Percentiles rank a stretch among this genome's conserved stretches.
Evolutionary conservation across 306 rosid genomes (phyloP).

Genomic region (Arachis stenosperma): DNA sequence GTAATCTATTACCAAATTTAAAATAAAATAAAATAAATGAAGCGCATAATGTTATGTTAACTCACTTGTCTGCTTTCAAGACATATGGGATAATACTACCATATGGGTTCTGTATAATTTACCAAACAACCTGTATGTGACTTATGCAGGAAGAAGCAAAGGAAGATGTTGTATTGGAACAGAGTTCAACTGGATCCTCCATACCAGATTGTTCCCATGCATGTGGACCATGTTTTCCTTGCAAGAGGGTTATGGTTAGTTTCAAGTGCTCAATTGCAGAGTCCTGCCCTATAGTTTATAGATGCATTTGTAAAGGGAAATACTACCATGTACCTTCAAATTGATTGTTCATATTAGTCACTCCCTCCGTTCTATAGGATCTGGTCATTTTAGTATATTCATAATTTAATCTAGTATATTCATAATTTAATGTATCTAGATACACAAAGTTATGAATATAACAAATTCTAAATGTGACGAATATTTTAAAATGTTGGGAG

Average conservation of each 20-base stretch:
- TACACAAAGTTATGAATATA: no score
- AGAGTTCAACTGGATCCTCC: slow-evolving; percentile 73
- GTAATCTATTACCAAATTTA: no score
- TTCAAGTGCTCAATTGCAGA: slow-evolving; percentile 82
- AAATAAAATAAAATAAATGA: no score
- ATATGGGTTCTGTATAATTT: background rate
- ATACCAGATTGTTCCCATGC: slow-evolving; percentile 96
- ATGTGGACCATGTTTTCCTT: slow-evolving; percentile 91
- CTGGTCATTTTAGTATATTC: no score
- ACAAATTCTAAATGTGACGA: no score
- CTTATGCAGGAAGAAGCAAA: slow-evolving; percentile 45
- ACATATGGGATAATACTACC: no score
- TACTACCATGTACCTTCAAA: slow-evolving; percentile 92
- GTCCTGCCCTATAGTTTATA: slow-evolving; percentile 88
- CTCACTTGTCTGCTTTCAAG: background rate
- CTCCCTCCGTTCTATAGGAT: no score
- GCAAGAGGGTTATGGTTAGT: slow-evolving; percentile 93
- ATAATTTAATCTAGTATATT: no score
- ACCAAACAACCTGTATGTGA: slow-evolving; percentile 3
- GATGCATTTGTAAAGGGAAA: slow-evolving; percentile 85
- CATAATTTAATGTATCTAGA: no score
- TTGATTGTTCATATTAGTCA: slow-evolving; percentile 36
- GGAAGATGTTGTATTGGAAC: slow-evolving; percentile 55
- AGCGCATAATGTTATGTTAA: background rate
- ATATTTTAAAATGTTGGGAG: no score